phyloP scores from a whole-genome alignment of 805 yeast species.

The Tetrapisispora nanseiensis region DNA sequence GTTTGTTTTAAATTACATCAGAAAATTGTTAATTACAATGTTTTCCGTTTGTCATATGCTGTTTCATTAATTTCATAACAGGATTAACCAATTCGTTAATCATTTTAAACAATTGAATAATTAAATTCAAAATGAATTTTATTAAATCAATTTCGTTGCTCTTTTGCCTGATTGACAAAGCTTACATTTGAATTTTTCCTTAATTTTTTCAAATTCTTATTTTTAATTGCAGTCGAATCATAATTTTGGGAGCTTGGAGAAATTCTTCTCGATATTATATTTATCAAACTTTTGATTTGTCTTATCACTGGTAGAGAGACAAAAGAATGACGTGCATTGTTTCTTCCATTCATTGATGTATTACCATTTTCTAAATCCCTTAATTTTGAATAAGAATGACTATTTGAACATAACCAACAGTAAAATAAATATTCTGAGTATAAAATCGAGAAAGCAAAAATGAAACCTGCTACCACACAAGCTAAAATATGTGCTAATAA shows the following conservation, averaged over 20 bases:
- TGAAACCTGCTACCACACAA: constrained; percentile 61
- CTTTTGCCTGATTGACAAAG: constrained; percentile 11
- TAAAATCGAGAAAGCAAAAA: constrained; percentile 39
- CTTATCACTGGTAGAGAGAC: not conserved
- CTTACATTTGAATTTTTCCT: constrained; percentile 3
- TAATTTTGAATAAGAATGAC: not conserved
- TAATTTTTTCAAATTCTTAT: not conserved
- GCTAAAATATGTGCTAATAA: constrained; percentile 63
- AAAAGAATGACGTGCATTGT: no score
- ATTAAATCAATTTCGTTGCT: not conserved
- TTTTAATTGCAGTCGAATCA: not conserved
- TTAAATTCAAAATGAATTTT: not conserved
- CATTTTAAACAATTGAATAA: no score
- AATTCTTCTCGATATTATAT: not conserved
- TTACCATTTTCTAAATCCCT: not conserved
- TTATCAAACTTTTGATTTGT: not conserved
- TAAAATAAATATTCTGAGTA: constrained; percentile 38
- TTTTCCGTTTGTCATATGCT: no score
- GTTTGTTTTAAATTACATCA: no score
- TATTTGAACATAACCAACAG: constrained; percentile 5
- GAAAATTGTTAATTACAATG: no score
- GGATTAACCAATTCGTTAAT: no score
- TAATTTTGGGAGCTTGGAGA: not conserved
- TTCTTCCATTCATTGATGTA: no score
- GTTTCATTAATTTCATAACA: no score